A percentile compares a stretch with the other conserved stretches of the same genome.
phyloP scores from a whole-genome alignment of 441 rosid genomes.

The Adansonia gregorii region DNA sequence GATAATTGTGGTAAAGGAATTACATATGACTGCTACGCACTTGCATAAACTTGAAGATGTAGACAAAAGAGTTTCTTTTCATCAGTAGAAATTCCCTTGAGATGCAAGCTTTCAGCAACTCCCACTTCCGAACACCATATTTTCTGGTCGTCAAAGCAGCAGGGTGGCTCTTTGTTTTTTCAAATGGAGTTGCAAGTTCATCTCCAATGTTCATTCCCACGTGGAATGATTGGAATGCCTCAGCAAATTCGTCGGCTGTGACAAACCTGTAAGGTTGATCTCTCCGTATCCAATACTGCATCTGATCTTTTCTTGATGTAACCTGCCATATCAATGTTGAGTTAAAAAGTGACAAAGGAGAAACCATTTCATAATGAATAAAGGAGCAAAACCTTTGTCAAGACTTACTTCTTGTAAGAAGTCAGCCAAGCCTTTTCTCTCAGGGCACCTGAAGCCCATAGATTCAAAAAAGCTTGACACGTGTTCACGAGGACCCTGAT shows the following conservation, averaged over 20 bases:
- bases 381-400: not conserved
- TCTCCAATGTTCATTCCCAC: constrained; percentile 56
- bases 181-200: constrained; percentile 65
- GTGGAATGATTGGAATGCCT: constrained; percentile 71
- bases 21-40: constrained; percentile 38
- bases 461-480: constrained; percentile 73
- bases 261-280: constrained; percentile 71
- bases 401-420: constrained; percentile 68
- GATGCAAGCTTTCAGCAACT: constrained; percentile 68
- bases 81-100: constrained; percentile 78
- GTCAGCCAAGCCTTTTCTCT: constrained; percentile 85
- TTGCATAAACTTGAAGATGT: constrained; percentile 72
- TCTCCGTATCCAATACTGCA: constrained; percentile 68
- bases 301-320: constrained; percentile 88
- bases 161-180: constrained; percentile 66
- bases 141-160: constrained; percentile 68
- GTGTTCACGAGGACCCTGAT: constrained; percentile 81
- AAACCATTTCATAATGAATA: not conserved
- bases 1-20: not conserved
- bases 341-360: constrained; percentile 14
- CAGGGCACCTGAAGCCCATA: constrained; percentile 88
- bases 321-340: constrained; percentile 49
- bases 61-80: constrained; percentile 89
- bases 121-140: constrained; percentile 65
- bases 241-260: constrained; percentile 63